A percentile compares a stretch with the other conserved stretches of the same genome.
These are phyloP conservation scores for Lachancea sp. DNA, from an alignment of 805 yeast genomes.

Conservation along the genomic window DNA sequence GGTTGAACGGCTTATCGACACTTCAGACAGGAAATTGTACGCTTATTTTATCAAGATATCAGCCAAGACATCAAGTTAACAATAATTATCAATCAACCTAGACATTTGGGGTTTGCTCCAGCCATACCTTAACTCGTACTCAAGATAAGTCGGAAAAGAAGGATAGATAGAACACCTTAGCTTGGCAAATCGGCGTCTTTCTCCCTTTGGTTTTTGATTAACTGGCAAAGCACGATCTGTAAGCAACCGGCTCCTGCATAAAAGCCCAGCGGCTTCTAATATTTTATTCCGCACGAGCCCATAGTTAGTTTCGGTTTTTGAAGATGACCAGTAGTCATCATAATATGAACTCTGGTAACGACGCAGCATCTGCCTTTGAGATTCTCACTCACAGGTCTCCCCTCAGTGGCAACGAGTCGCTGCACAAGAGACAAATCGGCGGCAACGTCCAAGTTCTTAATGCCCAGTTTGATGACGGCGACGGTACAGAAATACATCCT, in stretches of 20 bases:
- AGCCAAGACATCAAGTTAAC: too few relatives aligned
- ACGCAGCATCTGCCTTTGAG: conserved; percentile 12
- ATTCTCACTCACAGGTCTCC: conserved; percentile 5
- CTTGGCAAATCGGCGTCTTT: background rate
- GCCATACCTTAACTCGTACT: too few relatives aligned
- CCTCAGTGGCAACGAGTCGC: background rate
- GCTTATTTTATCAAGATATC: too few relatives aligned
- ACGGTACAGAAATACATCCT: background rate
- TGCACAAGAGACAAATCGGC: conserved; percentile 2
- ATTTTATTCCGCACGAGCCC: background rate
- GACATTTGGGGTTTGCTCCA: too few relatives aligned
- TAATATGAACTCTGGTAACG: conserved; percentile 5
- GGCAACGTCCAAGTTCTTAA: conserved; percentile 1
- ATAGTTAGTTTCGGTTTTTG: background rate
- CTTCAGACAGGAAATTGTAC: too few relatives aligned
- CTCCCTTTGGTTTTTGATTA: background rate
- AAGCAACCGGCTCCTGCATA: background rate
- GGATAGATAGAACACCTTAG: too few relatives aligned
- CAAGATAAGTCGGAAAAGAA: too few relatives aligned
- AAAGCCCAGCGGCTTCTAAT: conserved; percentile 2
- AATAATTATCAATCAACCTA: too few relatives aligned
- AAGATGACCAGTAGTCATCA: background rate
- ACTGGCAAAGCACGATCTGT: background rate
- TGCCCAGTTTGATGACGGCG: background rate
- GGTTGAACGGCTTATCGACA: too few relatives aligned